phyloP scores from a whole-genome alignment of 1,284 basidiomycete species.

The Anthracocystis panici-leucophaei region DNA sequence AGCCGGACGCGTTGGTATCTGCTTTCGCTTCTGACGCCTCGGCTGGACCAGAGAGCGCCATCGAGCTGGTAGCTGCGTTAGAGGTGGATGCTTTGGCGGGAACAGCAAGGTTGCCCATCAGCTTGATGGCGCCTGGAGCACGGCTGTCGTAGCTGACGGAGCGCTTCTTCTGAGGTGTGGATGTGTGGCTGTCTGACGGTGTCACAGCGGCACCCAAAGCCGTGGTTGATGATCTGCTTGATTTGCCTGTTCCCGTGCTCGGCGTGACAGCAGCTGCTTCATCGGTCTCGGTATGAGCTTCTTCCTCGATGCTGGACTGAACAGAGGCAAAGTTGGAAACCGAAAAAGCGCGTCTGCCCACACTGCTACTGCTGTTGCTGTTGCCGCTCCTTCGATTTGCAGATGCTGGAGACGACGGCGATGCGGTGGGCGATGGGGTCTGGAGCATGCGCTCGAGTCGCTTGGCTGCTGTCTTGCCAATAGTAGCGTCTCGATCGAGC shows the following conservation, averaged over 20 bases:
- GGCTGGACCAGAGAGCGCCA: conserved; percentile 1
- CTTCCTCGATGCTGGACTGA: conserved; percentile 40
- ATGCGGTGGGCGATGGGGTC: conserved; percentile 23
- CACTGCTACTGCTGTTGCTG: not conserved
- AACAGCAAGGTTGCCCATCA: conserved; percentile 19
- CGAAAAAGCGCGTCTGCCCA: conserved; percentile 35
- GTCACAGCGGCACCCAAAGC: not conserved
- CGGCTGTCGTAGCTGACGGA: conserved; percentile 40
- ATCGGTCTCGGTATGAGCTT: conserved; percentile 5
- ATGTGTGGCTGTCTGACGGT: conserved; percentile 6
- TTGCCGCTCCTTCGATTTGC: conserved; percentile 8
- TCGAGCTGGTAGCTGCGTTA: conserved; percentile 5
- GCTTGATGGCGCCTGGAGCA: conserved; percentile 21
- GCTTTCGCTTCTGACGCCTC: not conserved
- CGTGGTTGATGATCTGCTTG: not conserved
- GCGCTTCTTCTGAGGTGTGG: conserved; percentile 43
- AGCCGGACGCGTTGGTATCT: not conserved
- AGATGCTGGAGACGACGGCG: conserved; percentile 17
- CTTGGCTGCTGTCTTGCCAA: conserved; percentile 58
- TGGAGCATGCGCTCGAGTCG: conserved; percentile 54
- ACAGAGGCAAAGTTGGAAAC: conserved; percentile 34
- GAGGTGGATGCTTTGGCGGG: conserved; percentile 21
- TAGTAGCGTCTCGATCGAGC: conserved; percentile 52
- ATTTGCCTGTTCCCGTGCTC: not conserved
- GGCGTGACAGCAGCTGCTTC: not conserved